These are phyloP conservation scores for Trichosporon sp. DNA, from an alignment of 1,284 basidiomycete species.

Conservation along the genomic window DNA sequence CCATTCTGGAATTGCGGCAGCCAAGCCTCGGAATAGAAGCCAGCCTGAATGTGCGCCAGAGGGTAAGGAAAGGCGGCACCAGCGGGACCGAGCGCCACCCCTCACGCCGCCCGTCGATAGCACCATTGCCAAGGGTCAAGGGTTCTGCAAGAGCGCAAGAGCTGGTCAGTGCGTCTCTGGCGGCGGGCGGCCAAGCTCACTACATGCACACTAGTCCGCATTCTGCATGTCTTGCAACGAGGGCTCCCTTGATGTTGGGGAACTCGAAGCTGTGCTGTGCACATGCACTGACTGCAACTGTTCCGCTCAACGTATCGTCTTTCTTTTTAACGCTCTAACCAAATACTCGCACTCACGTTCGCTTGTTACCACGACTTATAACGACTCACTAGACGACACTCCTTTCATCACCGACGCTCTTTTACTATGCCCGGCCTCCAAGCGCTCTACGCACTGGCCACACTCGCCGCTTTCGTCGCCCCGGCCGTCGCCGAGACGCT, in stretches of 20 bases:
- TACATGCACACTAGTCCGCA: too few species aligned
- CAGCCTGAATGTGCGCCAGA: neutral
- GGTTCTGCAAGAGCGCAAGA: neutral
- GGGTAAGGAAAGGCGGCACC: neutral
- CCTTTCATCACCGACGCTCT: neutral
- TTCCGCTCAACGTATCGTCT: neutral
- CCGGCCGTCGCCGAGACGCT: conserved; percentile 13
- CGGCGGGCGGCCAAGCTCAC: neutral
- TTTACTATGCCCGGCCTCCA: neutral
- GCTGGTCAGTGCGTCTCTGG: neutral
- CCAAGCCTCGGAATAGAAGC: neutral
- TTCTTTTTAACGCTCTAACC: too few species aligned
- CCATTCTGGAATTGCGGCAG: neutral
- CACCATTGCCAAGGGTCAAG: neutral
- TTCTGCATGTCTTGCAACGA: too few species aligned
- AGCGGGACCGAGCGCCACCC: neutral
- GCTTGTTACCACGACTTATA: neutral
- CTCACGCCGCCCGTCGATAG: neutral
- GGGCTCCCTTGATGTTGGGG: too few species aligned
- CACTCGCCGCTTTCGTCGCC: neutral
- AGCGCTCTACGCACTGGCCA: neutral
- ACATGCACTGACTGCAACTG: too few species aligned
- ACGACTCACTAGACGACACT: neutral
- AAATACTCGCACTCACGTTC: too few species aligned
- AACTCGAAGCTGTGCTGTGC: too few species aligned